Evolutionary conservation across 1,139 yeast species (phyloP).

Genomic region (Insectozyma bohioensis): DNA sequence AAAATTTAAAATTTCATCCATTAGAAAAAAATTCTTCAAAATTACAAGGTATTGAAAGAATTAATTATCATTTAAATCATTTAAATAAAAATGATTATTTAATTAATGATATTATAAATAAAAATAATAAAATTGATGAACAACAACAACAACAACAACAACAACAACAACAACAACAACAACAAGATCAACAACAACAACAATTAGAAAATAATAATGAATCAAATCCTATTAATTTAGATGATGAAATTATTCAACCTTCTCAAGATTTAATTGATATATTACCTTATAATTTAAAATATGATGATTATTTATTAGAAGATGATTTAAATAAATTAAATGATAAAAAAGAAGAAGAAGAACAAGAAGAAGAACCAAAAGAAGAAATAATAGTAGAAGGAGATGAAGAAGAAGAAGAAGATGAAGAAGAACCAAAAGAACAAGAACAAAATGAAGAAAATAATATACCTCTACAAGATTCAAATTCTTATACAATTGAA

Average conservation of each 20-base stretch:
- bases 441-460: no score
- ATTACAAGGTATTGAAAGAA: conserved; percentile 17
- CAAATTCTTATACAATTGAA: background rate
- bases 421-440: no score
- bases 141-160: conserved; percentile 8
- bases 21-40: conserved; percentile 19
- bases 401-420: background rate
- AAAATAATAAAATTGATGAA: conserved; percentile 6
- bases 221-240: no score
- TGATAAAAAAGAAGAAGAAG: background rate
- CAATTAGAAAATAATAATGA: conserved; percentile 7
- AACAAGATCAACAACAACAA: conserved; percentile 9
- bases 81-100: conserved; percentile 31
- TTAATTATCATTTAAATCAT: conserved; percentile 24
- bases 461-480: background rate
- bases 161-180: conserved; percentile 10
- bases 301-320: conserved; percentile 1
- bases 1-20: conserved; percentile 33
- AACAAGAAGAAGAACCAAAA: background rate
- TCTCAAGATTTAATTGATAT: conserved; percentile 20
- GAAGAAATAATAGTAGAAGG: background rate
- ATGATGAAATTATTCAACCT: conserved; percentile 20
- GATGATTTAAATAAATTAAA: no score
- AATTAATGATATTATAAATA: conserved; percentile 19
- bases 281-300: conserved; percentile 10